phyloP scores from a whole-genome alignment of 495 filamentous ascomycete genomes.

The Penicillium lividum region DNA sequence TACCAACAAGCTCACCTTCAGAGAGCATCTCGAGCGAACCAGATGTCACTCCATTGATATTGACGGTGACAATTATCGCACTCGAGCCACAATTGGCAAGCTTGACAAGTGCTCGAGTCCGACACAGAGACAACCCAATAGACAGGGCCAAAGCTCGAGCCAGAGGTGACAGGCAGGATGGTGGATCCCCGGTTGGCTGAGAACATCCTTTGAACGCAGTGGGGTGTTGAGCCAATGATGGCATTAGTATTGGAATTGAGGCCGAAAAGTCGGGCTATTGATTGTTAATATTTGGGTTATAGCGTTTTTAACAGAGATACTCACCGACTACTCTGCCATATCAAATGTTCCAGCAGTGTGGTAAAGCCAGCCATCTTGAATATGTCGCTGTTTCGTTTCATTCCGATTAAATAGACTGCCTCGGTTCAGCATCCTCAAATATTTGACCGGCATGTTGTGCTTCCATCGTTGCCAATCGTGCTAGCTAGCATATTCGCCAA shows the following conservation, averaged over 20 bases:
- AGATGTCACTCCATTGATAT: conserved; percentile 23
- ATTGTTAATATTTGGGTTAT: neutral
- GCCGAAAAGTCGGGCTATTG: conserved; percentile 36
- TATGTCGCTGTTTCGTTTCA: conserved; percentile 65
- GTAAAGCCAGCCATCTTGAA: conserved; percentile 56
- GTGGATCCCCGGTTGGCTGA: conserved; percentile 52
- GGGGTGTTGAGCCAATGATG: conserved; percentile 36
- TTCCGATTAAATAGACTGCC: conserved; percentile 66
- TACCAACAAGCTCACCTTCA: conserved; percentile 21
- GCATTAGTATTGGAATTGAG: conserved; percentile 50
- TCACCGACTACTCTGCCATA: conserved; percentile 42
- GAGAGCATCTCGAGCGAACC: conserved; percentile 34
- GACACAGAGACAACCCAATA: conserved; percentile 60
- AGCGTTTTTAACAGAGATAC: neutral
- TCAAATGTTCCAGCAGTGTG: conserved; percentile 47
- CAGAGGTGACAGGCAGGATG: conserved; percentile 50
- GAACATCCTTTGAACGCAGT: conserved; percentile 48
- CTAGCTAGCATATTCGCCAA: conserved; percentile 57
- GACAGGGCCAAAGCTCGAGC: conserved; percentile 48
- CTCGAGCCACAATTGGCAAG: conserved; percentile 32
- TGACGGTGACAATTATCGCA: conserved; percentile 26
- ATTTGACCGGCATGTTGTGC: conserved; percentile 36
- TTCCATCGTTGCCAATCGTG: conserved; percentile 44
- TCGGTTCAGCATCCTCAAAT: conserved; percentile 64
- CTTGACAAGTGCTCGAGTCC: conserved; percentile 33